phyloP scores from a whole-genome alignment of 306 rosid species.

The Pterocarpus santalinus region DNA sequence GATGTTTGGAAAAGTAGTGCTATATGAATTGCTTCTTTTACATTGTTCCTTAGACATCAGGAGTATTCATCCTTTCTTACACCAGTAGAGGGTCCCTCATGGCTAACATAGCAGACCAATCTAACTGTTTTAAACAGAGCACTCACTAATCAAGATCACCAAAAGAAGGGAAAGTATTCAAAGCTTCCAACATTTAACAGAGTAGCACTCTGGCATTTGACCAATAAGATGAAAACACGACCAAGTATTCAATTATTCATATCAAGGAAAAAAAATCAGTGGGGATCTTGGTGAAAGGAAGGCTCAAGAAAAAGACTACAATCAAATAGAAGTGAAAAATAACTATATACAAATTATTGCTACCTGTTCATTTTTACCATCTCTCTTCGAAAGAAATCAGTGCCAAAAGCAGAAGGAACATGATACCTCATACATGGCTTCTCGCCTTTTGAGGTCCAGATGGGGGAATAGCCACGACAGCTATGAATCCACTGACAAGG shows the following conservation, averaged over 20 bases:
- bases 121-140: conserved; percentile 47
- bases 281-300: conserved; percentile 42
- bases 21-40: conserved; percentile 59
- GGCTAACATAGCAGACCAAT: conserved; percentile 50
- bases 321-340: conserved; percentile 31
- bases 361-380: conserved; percentile 49
- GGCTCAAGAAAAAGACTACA: conserved; percentile 36
- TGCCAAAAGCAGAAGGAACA: conserved; percentile 52
- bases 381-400: conserved; percentile 40
- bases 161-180: conserved; percentile 3
- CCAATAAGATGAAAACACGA: conserved; percentile 38
- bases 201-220: conserved; percentile 37
- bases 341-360: conserved; percentile 57
- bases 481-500: conserved; percentile 82
- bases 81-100: conserved; percentile 51
- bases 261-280: conserved; percentile 22
- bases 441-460: conserved; percentile 74
- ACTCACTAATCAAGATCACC: conserved; percentile 36
- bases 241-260: conserved; percentile 44
- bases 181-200: conserved; percentile 42
- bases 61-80: conserved; percentile 50
- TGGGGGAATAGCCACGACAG: conserved; percentile 85
- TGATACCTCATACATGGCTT: conserved; percentile 74
- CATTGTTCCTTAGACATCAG: conserved; percentile 52
- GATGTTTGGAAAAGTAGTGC: conserved; percentile 55